Percentiles rank a stretch among this genome's conserved stretches.
Conservation (phyloP, 139 green algal genomes). For the Marvania coccoides region DNA sequence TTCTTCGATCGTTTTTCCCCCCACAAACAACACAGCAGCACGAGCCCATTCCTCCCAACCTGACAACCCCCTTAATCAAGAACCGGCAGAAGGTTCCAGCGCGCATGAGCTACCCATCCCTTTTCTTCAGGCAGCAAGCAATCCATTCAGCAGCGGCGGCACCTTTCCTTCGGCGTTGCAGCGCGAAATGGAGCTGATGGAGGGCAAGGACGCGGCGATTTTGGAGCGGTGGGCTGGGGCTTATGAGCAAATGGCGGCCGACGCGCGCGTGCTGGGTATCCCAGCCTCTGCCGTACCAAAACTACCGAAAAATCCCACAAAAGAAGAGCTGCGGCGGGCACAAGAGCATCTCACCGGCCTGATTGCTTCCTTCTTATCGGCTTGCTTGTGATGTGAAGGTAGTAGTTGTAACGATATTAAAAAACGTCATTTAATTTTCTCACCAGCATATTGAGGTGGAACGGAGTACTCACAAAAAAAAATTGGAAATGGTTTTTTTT, state of each 20-base stretch:
- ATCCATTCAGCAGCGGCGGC: not conserved
- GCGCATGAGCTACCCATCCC: too few relatives aligned
- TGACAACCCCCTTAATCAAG: too few relatives aligned
- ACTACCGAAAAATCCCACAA: not conserved
- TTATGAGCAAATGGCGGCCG: constrained; percentile 15
- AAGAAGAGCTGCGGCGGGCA: not conserved
- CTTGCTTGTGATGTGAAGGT: constrained; percentile 4
- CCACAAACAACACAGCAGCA: not conserved
- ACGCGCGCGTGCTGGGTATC: constrained; percentile 18
- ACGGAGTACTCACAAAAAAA: not conserved
- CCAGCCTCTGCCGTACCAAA: constrained; percentile 4
- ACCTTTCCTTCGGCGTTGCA: not conserved
- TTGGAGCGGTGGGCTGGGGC: constrained; percentile 5
- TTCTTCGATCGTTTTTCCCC: too few relatives aligned
- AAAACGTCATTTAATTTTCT: too few relatives aligned
- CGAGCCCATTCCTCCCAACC: too few relatives aligned
- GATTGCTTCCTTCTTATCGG: constrained; percentile 8
- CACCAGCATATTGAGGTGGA: too few relatives aligned
- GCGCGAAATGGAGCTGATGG: not conserved
- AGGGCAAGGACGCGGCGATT: not conserved
- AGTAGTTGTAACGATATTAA: too few relatives aligned
- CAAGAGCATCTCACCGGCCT: not conserved
- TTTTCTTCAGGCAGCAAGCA: too few relatives aligned
- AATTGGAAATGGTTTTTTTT: not conserved
- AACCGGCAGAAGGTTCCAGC: not conserved